Percentiles rank a stretch among this genome's conserved stretches.
Conservation (phyloP, 202 grass and related monocot species). For the Zizania palustris region DNA sequence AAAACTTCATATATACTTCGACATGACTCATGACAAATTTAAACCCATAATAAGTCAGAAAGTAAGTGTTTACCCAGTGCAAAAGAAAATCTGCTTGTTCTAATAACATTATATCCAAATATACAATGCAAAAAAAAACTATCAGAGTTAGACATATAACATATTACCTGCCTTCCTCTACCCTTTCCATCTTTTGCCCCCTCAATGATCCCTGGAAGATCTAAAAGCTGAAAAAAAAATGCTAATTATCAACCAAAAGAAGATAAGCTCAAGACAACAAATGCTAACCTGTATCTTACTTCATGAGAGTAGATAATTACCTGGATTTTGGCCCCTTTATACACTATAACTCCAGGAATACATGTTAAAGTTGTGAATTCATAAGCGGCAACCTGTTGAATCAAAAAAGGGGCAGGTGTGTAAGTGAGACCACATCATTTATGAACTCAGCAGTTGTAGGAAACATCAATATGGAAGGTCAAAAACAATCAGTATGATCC, state of each 20-base stretch:
- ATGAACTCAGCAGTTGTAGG: neutral
- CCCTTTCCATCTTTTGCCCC: slow-evolving; percentile 99
- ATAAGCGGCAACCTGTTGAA: slow-evolving; percentile 76
- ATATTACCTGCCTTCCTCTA: slow-evolving; percentile 96
- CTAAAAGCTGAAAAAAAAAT: slow-evolving; percentile 67
- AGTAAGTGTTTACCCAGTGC: neutral
- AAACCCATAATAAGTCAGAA: neutral
- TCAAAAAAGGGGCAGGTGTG: neutral
- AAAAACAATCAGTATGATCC: too few species aligned
- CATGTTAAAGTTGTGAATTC: slow-evolving; percentile 94
- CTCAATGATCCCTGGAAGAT: slow-evolving; percentile 98
- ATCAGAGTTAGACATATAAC: slow-evolving; percentile 16
- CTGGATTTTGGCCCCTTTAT: slow-evolving; percentile 90
- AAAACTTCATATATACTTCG: neutral
- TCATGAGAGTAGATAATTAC: slow-evolving; percentile 39
- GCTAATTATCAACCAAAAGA: slow-evolving; percentile 29
- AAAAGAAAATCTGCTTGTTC: neutral
- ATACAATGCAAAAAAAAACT: neutral
- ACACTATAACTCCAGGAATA: slow-evolving; percentile 91
- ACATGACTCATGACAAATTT: neutral
- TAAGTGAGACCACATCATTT: slow-evolving; percentile 19
- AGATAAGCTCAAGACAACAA: neutral
- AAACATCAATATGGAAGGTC: neutral
- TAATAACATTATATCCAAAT: neutral
- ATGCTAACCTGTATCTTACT: neutral